Evolutionary conservation across 371 early-diverging fungal species (phyloP), one percentile per base, ranked within the genome.

Genomic region (Rhizomucor miehei): DNA sequence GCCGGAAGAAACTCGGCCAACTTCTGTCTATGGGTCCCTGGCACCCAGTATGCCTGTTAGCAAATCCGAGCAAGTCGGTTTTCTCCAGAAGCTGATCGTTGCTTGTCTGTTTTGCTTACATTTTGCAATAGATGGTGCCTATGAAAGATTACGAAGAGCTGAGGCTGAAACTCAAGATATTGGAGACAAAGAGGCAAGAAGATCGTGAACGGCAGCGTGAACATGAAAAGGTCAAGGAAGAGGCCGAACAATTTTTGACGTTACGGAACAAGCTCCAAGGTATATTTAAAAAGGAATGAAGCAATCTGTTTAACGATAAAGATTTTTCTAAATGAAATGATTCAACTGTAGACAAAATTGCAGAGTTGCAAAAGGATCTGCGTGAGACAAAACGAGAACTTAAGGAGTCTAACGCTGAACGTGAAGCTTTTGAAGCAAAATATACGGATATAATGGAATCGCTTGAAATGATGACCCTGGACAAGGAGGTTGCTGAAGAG

Each of bases 401-500:
- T 16, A 86, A 85, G 63, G 85, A 85, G 10, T 56, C 71, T 1
- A 51, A 50, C 0, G 34, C 53, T 8, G 92, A 85, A 57, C 86
- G 82, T 52, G 90, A 89, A 24, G 57, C 62, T 2, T 59, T 75
- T 24, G 92, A 93, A 54, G 50, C 62, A 3, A 86, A 88, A 60
- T 79, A 88, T 47, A 77, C 74, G 29, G 94, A 94, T 29, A 63
- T 81, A n/a, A 52, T 79, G 14, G 94, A 93, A 36, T 74, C 81
- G 1, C 66, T 94, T 69, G 97, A 95, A 65, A 85, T 92, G 76
- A 73, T 90, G 60, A 79, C 92, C 2, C 59, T 97, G 19, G 95
- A 97, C 67, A 91, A 91, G 65, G 95, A 96, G 67, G 83, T 93
- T 69, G 95, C 94, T 1, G 95, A 94, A 52, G 95, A 94, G 61